Percentiles rank a stretch among this genome's conserved stretches.
phyloP scores from a whole-genome alignment of 495 filamentous ascomycete genomes.

The Gamarada debralockiae region DNA sequence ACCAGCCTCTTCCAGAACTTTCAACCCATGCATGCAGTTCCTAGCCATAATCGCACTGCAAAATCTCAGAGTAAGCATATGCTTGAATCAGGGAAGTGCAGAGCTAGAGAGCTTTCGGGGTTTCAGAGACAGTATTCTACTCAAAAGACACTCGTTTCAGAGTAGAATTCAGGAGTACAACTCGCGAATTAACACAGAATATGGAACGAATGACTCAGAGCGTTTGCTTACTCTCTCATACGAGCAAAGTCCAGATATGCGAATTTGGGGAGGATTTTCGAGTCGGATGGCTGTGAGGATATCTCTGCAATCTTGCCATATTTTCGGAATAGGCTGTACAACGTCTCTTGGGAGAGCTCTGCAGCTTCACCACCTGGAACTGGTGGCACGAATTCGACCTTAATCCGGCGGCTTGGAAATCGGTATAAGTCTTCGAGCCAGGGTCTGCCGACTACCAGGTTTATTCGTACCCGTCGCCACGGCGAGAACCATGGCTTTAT shows the following conservation, averaged over 20 bases:
- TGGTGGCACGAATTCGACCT: constrained; percentile 79
- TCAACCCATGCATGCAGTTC: constrained; percentile 89
- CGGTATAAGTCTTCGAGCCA: constrained; percentile 94
- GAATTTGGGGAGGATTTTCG: constrained; percentile 75
- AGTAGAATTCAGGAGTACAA: too few relatives aligned
- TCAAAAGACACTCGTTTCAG: too few relatives aligned
- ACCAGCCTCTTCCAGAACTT: constrained; percentile 55
- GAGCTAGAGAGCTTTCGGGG: too few relatives aligned
- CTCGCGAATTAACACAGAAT: too few relatives aligned
- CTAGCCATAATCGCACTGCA: constrained; percentile 81
- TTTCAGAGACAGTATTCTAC: too few relatives aligned
- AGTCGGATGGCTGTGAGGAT: constrained; percentile 70
- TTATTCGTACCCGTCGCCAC: constrained; percentile 62
- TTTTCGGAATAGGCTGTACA: constrained; percentile 83
- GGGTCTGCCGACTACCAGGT: constrained; percentile 74
- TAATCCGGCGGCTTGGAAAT: constrained; percentile 68
- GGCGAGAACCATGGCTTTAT: constrained; percentile 90
- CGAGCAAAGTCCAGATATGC: constrained; percentile 72
- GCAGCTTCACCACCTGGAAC: constrained; percentile 56
- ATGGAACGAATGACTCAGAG: too few relatives aligned
- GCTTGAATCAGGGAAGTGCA: too few relatives aligned
- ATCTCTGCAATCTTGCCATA: constrained; percentile 91
- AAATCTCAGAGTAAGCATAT: too few relatives aligned
- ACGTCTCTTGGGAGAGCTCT: constrained; percentile 79
- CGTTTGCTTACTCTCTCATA: too few relatives aligned